Percentiles rank a stretch among this genome's conserved stretches.
These are phyloP conservation scores for Penicillium griseofulvum DNA, from an alignment of 2,329 filamentous ascomycete genomes.

Conservation along the genomic window DNA sequence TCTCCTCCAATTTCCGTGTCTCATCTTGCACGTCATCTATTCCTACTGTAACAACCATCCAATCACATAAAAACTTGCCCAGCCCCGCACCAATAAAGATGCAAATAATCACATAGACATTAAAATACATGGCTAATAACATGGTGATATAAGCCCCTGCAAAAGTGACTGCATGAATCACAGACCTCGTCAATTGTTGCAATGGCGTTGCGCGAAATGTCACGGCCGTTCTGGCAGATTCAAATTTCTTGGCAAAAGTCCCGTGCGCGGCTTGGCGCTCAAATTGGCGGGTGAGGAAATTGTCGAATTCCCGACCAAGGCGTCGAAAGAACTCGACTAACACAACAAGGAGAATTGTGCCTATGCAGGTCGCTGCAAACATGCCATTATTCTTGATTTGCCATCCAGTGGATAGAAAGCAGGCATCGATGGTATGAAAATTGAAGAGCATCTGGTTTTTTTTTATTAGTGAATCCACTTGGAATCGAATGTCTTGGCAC, in stretches of 20 bases:
- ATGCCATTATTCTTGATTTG: constrained; percentile 21
- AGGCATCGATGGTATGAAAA: constrained; percentile 30
- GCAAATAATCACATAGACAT: constrained; percentile 21
- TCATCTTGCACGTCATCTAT: constrained; percentile 10
- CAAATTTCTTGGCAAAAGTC: constrained; percentile 9
- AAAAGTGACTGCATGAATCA: constrained; percentile 20
- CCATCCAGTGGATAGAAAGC: constrained; percentile 23
- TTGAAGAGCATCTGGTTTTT: constrained; percentile 30
- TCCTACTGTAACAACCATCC: constrained; percentile 20
- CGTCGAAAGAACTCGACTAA: constrained; percentile 17
- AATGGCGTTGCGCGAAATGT: constrained; percentile 18
- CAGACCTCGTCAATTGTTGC: constrained; percentile 14
- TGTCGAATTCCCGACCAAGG: constrained; percentile 17
- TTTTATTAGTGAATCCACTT: constrained; percentile 2
- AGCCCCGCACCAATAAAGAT: constrained; percentile 20
- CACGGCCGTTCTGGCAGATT: constrained; percentile 1
- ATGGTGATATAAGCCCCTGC: constrained; percentile 20
- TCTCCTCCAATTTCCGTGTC: constrained; percentile 15
- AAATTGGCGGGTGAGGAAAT: constrained; percentile 19
- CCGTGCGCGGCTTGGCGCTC: constrained; percentile 20
- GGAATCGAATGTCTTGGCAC: constrained; percentile 13
- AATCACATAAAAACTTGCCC: constrained; percentile 23
- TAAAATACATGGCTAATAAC: constrained; percentile 22
- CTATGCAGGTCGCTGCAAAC: constrained; percentile 20
- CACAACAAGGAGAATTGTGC: constrained; percentile 16